Conservation (phyloP, 192 early-diverging fungal species). For the Umbelopsis isabellina region DNA sequence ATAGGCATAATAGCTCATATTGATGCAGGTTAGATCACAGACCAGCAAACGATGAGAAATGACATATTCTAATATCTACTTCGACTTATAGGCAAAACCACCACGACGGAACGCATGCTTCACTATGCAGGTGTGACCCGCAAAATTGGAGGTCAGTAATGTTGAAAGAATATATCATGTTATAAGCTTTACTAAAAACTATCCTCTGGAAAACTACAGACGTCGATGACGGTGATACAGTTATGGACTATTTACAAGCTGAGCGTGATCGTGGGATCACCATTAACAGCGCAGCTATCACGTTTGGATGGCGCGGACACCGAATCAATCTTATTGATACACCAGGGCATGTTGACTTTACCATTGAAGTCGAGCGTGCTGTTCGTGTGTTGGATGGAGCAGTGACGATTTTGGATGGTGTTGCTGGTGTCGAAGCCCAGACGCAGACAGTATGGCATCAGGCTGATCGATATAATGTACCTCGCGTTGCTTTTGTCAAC, state of each 20-base stretch:
- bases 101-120: slow-evolving; percentile 97
- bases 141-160: slow-evolving; percentile 74
- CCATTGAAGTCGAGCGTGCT: slow-evolving; percentile 91
- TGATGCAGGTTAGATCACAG: slow-evolving; percentile 76
- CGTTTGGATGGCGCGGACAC: slow-evolving; percentile 73
- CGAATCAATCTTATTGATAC: slow-evolving; percentile 95
- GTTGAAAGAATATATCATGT: background rate
- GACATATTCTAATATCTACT: background rate
- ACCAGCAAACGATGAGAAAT: background rate
- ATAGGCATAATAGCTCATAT: slow-evolving; percentile 97
- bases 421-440: slow-evolving; percentile 96
- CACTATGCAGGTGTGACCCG: slow-evolving; percentile 92
- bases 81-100: slow-evolving; percentile 70
- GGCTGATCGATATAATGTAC: slow-evolving; percentile 78
- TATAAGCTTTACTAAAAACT: background rate
- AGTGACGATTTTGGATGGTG: slow-evolving; percentile 90
- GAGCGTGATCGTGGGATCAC: slow-evolving; percentile 95
- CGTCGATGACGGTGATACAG: slow-evolving; percentile 91
- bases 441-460: slow-evolving; percentile 95
- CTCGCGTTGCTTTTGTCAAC: slow-evolving; percentile 90
- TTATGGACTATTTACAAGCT: slow-evolving; percentile 88
- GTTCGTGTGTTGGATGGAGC: slow-evolving; percentile 94
- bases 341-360: slow-evolving; percentile 96
- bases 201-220: slow-evolving; percentile 42
- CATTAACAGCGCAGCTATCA: slow-evolving; percentile 91